Evolutionary conservation across 139 green algal species (phyloP).

Genomic region (Chlorella ohadii): DNA sequence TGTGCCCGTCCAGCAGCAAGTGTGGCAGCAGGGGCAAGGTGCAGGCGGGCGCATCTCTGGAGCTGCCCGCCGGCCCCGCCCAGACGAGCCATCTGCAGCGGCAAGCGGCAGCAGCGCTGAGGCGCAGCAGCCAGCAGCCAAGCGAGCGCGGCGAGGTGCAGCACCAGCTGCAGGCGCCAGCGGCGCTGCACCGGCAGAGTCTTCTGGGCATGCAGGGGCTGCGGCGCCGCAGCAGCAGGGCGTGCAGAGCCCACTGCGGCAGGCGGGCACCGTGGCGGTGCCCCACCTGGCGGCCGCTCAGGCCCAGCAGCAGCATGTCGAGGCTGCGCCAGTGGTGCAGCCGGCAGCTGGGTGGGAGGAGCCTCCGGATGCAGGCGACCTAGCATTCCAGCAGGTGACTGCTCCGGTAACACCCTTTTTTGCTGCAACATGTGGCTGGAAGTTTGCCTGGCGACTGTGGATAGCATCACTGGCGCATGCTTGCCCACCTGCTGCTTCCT

Average conservation of each 20-base stretch:
- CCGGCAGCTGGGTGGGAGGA: neutral
- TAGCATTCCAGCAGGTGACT: constrained; percentile 6
- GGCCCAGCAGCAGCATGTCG: neutral
- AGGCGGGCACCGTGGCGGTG: neutral
- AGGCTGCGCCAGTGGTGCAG: neutral
- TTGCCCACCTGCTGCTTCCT: neutral
- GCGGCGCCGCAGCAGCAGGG: neutral
- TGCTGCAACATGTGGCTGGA: neutral
- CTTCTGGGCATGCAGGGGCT: neutral
- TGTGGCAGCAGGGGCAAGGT: neutral
- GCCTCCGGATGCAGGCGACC: neutral
- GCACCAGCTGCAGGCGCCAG: neutral
- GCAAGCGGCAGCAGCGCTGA: neutral
- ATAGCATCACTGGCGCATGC: neutral
- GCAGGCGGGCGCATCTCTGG: too few species aligned
- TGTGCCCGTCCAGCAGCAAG: neutral
- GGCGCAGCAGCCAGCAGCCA: neutral
- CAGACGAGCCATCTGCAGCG: neutral
- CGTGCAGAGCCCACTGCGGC: too few species aligned
- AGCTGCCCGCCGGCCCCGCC: too few species aligned
- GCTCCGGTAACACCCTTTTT: neutral
- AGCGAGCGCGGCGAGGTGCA: neutral
- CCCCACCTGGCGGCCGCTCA: neutral
- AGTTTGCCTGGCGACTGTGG: too few species aligned
- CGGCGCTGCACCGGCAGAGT: neutral